These are phyloP conservation scores for Iris macrosiphon DNA, from an alignment of 106 monocot genomes.

Conservation along the genomic window DNA sequence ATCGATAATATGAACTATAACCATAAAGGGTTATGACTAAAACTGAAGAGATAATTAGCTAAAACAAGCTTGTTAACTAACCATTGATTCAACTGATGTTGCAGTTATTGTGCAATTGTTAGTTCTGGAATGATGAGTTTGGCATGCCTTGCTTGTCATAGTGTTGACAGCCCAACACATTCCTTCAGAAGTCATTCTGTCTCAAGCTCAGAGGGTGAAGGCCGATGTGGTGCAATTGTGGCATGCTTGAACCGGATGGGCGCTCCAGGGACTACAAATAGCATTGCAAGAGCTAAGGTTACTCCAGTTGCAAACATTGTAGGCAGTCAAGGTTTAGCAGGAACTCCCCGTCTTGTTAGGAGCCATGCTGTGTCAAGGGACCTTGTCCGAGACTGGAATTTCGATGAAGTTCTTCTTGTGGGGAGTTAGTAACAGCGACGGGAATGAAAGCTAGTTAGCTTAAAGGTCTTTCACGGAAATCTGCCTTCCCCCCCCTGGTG, in stretches of 20 bases:
- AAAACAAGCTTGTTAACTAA: too few relatives aligned
- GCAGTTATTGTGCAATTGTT: not conserved
- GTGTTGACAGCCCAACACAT: constrained; percentile 37
- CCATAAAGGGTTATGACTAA: too few relatives aligned
- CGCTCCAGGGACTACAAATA: constrained; percentile 2
- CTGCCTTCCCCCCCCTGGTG: too few relatives aligned
- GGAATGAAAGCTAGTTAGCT: too few relatives aligned
- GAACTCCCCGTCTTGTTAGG: constrained; percentile 43
- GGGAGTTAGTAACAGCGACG: too few relatives aligned
- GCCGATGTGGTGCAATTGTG: constrained; percentile 32
- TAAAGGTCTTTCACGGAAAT: too few relatives aligned
- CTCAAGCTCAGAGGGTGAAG: constrained; percentile 53
- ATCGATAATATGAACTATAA: not conserved
- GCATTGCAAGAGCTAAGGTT: constrained; percentile 29
- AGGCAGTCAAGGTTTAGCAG: constrained; percentile 16
- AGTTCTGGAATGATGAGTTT: constrained; percentile 30
- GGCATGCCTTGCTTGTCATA: constrained; percentile 51
- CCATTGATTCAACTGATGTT: too few relatives aligned
- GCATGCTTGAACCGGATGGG: constrained; percentile 34
- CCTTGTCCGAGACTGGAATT: constrained; percentile 59
- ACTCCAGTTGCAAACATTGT: constrained; percentile 21
- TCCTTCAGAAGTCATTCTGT: constrained; percentile 52
- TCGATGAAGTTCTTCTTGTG: constrained; percentile 27
- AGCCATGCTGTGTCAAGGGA: constrained; percentile 56
- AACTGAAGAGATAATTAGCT: too few relatives aligned